A percentile compares a stretch with the other conserved stretches of the same genome.
phyloP scores from a whole-genome alignment of 2,329 filamentous ascomycete species.

The Alternaria dauci region DNA sequence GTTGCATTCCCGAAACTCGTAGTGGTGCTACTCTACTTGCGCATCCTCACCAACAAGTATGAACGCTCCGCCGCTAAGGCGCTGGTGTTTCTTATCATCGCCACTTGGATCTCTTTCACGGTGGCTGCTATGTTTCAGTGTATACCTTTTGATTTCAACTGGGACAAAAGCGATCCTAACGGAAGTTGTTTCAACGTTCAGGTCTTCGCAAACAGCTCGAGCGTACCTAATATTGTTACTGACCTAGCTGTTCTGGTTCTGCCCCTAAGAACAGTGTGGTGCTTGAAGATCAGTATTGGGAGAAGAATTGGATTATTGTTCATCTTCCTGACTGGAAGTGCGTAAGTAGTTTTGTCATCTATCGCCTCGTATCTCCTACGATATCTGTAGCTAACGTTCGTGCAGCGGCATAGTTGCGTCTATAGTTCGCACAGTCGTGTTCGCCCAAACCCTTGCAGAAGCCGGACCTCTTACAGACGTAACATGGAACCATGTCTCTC shows the following conservation, averaged over 20 bases:
- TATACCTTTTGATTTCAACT: slow-evolving; percentile 34
- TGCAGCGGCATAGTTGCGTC: slow-evolving; percentile 37
- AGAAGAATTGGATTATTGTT: slow-evolving; percentile 32
- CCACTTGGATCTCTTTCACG: slow-evolving; percentile 33
- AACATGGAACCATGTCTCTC: slow-evolving; percentile 31
- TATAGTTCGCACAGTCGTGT: slow-evolving; percentile 35
- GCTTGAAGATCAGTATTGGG: slow-evolving; percentile 30
- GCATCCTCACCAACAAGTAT: slow-evolving; percentile 37
- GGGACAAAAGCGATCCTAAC: slow-evolving; percentile 36
- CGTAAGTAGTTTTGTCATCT: slow-evolving; percentile 24
- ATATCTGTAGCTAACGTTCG: not conserved
- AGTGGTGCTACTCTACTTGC: slow-evolving; percentile 35
- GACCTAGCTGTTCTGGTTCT: slow-evolving; percentile 33
- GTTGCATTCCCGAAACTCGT: slow-evolving; percentile 41
- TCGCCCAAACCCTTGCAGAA: slow-evolving; percentile 19
- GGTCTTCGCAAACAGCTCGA: slow-evolving; percentile 32
- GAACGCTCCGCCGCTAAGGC: slow-evolving; percentile 30
- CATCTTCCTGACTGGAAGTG: slow-evolving; percentile 40
- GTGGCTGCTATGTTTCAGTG: slow-evolving; percentile 36
- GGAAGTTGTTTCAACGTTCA: slow-evolving; percentile 35
- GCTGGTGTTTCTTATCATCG: slow-evolving; percentile 28
- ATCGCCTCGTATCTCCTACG: not conserved
- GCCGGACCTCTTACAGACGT: slow-evolving; percentile 25
- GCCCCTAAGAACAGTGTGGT: slow-evolving; percentile 31
- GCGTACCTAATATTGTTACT: slow-evolving; percentile 39